Conservation (phyloP, 2,329 filamentous ascomycete species). For the Xylariaceae sp. region DNA sequence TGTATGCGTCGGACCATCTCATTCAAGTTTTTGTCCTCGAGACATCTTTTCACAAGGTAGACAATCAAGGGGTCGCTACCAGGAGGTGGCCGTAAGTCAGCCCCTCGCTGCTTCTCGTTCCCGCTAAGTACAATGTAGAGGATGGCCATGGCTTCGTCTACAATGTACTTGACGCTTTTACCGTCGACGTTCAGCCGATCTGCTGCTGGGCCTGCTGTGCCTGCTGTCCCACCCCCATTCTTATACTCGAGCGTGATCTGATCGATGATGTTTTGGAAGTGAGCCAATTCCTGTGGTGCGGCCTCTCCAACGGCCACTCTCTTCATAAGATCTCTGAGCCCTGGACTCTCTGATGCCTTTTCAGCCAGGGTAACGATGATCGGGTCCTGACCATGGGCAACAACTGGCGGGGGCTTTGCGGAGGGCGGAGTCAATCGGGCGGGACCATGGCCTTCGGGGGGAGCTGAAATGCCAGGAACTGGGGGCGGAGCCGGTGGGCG, state of each 20-base stretch:
- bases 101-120: slow-evolving; percentile 53
- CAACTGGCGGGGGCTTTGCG: slow-evolving; percentile 19
- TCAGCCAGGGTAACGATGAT: slow-evolving; percentile 78
- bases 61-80: slow-evolving; percentile 55
- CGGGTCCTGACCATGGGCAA: slow-evolving; percentile 52
- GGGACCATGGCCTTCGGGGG: slow-evolving; percentile 1
- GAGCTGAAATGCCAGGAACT: slow-evolving; percentile 8
- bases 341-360: slow-evolving; percentile 67
- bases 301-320: slow-evolving; percentile 74
- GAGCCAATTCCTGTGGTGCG: slow-evolving; percentile 64
- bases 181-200: slow-evolving; percentile 53
- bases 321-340: slow-evolving; percentile 76
- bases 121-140: slow-evolving; percentile 56
- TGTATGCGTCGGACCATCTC: slow-evolving; percentile 53
- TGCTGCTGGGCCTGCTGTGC: slow-evolving; percentile 49
- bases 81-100: slow-evolving; percentile 48
- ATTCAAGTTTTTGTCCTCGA: slow-evolving; percentile 48
- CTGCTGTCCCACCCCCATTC: slow-evolving; percentile 37
- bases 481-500: slow-evolving; percentile 17
- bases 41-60: slow-evolving; percentile 51
- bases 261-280: slow-evolving; percentile 78
- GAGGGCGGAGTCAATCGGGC: slow-evolving; percentile 16
- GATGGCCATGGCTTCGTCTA: slow-evolving; percentile 54
- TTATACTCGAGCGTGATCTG: slow-evolving; percentile 64
- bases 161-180: slow-evolving; percentile 56